Conservation (phyloP, 2,329 filamentous ascomycete genomes). For the Cercospora beticola region DNA sequence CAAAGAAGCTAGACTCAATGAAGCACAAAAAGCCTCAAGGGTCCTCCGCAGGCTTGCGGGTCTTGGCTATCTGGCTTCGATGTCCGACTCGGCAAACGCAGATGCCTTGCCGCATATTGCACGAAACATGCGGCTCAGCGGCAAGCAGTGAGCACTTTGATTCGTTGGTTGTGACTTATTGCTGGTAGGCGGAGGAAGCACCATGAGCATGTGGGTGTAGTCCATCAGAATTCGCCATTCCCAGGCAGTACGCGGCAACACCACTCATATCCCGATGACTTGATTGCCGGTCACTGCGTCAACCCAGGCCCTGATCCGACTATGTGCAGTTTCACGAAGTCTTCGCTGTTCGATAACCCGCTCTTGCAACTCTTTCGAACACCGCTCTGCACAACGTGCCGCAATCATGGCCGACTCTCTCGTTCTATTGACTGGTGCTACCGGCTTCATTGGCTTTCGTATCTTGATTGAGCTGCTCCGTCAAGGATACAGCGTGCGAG, state of each 20-base stretch:
- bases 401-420: constrained; percentile 8
- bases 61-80: constrained; percentile 1
- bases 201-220: neutral
- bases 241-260: neutral
- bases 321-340: neutral
- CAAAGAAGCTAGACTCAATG: neutral
- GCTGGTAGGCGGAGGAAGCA: neutral
- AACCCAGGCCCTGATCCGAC: neutral
- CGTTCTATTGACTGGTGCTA: constrained; percentile 42
- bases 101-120: neutral
- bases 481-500: constrained; percentile 41
- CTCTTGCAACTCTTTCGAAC: neutral
- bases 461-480: constrained; percentile 38
- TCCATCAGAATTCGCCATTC: no score
- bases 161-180: neutral
- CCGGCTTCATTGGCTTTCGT: constrained; percentile 42
- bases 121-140: neutral
- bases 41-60: neutral
- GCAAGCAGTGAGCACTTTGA: neutral
- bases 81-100: constrained; percentile 6
- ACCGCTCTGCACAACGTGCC: neutral
- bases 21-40: neutral
- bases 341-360: neutral
- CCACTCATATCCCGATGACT: neutral
- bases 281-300: neutral